phyloP scores from a whole-genome alignment of 768 basidiomycete genomes.

The Amyloporia xantha region DNA sequence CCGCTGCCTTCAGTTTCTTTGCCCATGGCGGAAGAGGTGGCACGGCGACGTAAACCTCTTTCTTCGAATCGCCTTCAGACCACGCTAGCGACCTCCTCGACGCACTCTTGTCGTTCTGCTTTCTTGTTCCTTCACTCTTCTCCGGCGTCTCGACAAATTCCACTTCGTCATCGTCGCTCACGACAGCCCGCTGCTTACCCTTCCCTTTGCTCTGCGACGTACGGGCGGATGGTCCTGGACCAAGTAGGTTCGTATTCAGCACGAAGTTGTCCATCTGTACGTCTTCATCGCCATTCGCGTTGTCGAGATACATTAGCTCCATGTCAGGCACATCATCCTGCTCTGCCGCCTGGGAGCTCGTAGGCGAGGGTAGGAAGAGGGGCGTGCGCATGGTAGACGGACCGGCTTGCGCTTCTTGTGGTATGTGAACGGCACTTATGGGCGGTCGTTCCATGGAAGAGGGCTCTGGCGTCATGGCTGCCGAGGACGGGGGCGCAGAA shows the following conservation, averaged over 20 bases:
- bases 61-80: background rate
- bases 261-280: background rate
- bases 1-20: background rate
- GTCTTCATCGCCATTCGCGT: background rate
- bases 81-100: background rate
- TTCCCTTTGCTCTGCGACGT: conserved; percentile 3
- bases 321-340: background rate
- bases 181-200: conserved; percentile 5
- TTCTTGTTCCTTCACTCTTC: background rate
- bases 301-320: background rate
- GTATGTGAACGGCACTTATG: background rate
- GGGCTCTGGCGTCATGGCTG: background rate
- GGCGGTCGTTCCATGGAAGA: background rate
- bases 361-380: conserved; percentile 18
- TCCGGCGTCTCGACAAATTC: background rate
- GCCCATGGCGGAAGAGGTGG: conserved; percentile 13
- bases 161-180: background rate
- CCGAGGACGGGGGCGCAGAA: background rate
- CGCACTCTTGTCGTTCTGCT: background rate
- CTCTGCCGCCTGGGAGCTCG: conserved; percentile 6
- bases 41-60: conserved; percentile 10
- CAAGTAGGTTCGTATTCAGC: background rate
- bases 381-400: conserved; percentile 2
- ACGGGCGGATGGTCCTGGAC: background rate
- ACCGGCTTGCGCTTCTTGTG: background rate